A percentile compares a stretch with the other conserved stretches of the same genome.
Conservation (phyloP, 140 eudicot genomes). For the Flaveria floridana region DNA sequence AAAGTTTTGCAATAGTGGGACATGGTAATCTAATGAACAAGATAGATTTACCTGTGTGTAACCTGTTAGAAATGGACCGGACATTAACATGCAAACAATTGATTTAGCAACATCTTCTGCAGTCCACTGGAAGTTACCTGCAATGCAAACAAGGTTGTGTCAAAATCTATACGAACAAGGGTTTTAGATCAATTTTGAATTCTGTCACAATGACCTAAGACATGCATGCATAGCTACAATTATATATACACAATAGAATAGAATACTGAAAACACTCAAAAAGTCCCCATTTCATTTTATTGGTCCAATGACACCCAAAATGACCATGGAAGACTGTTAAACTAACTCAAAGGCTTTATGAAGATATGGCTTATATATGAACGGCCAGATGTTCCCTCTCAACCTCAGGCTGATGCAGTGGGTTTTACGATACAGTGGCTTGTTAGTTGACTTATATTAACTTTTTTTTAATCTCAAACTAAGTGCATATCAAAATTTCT, state of each 20-base stretch:
- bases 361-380: not conserved
- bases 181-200: too few relatives aligned
- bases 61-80: constrained; percentile 95
- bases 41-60: constrained; percentile 73
- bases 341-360: constrained; percentile 2
- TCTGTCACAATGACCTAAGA: too few relatives aligned
- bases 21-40: not conserved
- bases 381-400: not conserved
- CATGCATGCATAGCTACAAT: constrained; percentile 13
- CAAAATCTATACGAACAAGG: not conserved
- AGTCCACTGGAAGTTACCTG: constrained; percentile 95
- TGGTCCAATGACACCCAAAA: not conserved
- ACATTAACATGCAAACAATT: constrained; percentile 94
- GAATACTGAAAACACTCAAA: constrained; percentile 5
- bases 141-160: constrained; percentile 25
- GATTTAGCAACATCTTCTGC: constrained; percentile 89
- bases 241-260: not conserved
- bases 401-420: not conserved
- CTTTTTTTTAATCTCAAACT: not conserved
- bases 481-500: not conserved
- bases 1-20: constrained; percentile 26
- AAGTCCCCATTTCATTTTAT: not conserved
- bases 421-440: constrained; percentile 15
- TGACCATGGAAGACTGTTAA: not conserved
- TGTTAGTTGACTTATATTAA: constrained; percentile 3